A percentile compares a stretch with the other conserved stretches of the same genome.
Evolutionary conservation across 1,284 basidiomycete genomes (phyloP).

Genomic region (Phaffia rhodozyma): DNA sequence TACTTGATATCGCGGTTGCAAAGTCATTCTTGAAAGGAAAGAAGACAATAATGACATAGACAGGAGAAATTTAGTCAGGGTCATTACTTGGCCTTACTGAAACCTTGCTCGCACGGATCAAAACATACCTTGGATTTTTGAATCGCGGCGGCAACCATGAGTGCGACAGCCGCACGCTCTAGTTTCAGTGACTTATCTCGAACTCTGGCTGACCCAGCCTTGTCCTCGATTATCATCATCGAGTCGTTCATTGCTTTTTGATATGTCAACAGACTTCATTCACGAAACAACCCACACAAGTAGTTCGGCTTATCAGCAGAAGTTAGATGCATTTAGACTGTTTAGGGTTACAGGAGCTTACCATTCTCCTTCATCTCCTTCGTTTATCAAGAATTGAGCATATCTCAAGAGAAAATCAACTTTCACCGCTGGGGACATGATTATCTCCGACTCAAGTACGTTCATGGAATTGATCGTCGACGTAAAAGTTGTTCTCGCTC

Average conservation of each 20-base stretch:
- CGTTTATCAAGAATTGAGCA: slow-evolving; percentile 51
- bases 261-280: background rate
- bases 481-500: slow-evolving; percentile 52
- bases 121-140: slow-evolving; percentile 50
- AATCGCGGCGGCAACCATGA: slow-evolving; percentile 53
- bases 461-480: slow-evolving; percentile 24
- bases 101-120: background rate
- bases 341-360: slow-evolving; percentile 29
- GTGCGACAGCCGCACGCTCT: slow-evolving; percentile 59
- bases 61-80: background rate
- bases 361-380: slow-evolving; percentile 53
- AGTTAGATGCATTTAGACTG: slow-evolving; percentile 19
- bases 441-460: slow-evolving; percentile 43
- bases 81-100: background rate
- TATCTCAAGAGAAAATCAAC: slow-evolving; percentile 52
- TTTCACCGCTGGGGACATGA: slow-evolving; percentile 28
- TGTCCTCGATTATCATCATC: slow-evolving; percentile 39
- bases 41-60: slow-evolving; percentile 7
- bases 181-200: slow-evolving; percentile 47
- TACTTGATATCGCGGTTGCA: slow-evolving; percentile 46
- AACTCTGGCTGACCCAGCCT: slow-evolving; percentile 46
- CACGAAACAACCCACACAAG: background rate
- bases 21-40: slow-evolving; percentile 48
- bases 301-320: slow-evolving; percentile 28
- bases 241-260: slow-evolving; percentile 1